These are phyloP conservation scores for Rhizophagus clarus DNA, from an alignment of 192 early-diverging fungal genomes.

Conservation along the genomic window DNA sequence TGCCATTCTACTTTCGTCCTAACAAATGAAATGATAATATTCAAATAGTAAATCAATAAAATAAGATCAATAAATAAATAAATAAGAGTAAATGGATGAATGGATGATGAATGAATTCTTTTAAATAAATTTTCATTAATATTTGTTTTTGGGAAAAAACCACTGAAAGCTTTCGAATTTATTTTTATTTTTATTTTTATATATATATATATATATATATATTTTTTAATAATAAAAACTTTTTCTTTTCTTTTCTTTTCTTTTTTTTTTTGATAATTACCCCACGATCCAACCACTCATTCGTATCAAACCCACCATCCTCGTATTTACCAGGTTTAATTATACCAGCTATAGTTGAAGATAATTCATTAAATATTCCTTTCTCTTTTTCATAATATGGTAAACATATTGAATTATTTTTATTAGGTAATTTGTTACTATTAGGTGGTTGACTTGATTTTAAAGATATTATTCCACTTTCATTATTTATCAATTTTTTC, in stretches of 20 bases:
- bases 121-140: too few species aligned
- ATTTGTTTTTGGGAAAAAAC: too few species aligned
- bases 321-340: conserved; percentile 58
- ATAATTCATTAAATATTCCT: conserved; percentile 63
- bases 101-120: not conserved
- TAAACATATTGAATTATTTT: not conserved
- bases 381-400: conserved; percentile 32
- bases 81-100: too few species aligned
- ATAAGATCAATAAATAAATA: not conserved
- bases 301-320: conserved; percentile 66
- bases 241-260: not conserved
- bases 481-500: conserved; percentile 67
- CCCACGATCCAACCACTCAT: conserved; percentile 75
- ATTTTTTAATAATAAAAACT: too few species aligned
- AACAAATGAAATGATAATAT: conserved; percentile 6
- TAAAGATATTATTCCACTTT: conserved; percentile 80
- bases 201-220: too few species aligned
- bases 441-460: not conserved
- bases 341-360: conserved; percentile 75
- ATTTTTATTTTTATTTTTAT: not conserved
- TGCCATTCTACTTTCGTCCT: conserved; percentile 80
- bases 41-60: too few species aligned
- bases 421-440: not conserved
- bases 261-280: conserved; percentile 43
- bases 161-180: not conserved